These are phyloP conservation scores for Chloranthus sessilifolius DNA, from an alignment of 164 flowering plant genomes.

Conservation along the genomic window DNA sequence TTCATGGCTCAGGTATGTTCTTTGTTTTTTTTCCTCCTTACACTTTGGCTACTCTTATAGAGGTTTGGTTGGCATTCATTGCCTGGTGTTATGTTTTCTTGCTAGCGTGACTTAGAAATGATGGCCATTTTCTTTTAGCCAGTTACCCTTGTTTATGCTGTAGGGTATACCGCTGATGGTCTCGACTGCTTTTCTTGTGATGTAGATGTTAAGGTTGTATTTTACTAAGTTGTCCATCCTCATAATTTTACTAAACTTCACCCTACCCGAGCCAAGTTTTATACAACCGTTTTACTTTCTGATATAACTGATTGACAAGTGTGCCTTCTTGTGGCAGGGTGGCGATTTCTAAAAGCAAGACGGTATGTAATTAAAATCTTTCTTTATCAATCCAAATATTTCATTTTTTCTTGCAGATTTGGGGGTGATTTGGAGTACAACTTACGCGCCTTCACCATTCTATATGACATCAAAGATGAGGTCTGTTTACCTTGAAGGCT, in stretches of 20 bases:
- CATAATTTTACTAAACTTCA: slow-evolving; percentile 32
- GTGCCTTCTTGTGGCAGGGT: slow-evolving; percentile 57
- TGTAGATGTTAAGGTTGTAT: slow-evolving; percentile 88
- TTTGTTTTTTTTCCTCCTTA: slow-evolving; percentile 4
- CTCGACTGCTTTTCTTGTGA: slow-evolving; percentile 88
- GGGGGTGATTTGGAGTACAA: too few species aligned
- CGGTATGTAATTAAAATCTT: slow-evolving; percentile 78
- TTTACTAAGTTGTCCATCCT: slow-evolving; percentile 50
- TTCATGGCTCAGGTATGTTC: slow-evolving; percentile 82
- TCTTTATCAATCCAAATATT: too few species aligned
- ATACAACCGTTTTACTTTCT: neutral
- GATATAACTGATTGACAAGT: slow-evolving; percentile 13
- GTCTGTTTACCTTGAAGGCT: too few species aligned
- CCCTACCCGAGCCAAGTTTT: slow-evolving; percentile 24
- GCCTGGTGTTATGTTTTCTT: slow-evolving; percentile 24
- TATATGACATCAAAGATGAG: too few species aligned
- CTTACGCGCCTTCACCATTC: too few species aligned
- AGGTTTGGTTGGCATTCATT: slow-evolving; percentile 9
- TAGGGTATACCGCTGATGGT: slow-evolving; percentile 93
- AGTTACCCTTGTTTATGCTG: slow-evolving; percentile 81
- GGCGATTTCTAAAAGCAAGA: slow-evolving; percentile 83
- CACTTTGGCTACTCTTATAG: neutral
- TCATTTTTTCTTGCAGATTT: too few species aligned
- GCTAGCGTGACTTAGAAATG: slow-evolving; percentile 37
- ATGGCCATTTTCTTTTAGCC: slow-evolving; percentile 56